These are phyloP conservation scores for Pseudonitzschia multiseries DNA, from an alignment of 108 stramenopile species.

Conservation along the genomic window DNA sequence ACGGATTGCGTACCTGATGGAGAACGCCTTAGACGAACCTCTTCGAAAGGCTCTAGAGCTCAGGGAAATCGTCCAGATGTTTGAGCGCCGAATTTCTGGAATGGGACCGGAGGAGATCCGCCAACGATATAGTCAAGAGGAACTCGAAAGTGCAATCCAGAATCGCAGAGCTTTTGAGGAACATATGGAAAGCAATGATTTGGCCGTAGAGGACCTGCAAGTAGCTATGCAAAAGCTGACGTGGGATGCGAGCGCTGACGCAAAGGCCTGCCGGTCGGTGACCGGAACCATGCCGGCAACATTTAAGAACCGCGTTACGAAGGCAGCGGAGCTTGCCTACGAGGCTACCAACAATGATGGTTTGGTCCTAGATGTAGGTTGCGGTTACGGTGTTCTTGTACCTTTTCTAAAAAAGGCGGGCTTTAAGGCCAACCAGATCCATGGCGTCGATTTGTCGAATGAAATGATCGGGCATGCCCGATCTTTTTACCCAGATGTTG, in stretches of 20 bases:
- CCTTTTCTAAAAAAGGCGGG: slow-evolving; percentile 52
- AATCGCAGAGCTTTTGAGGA: slow-evolving; percentile 38
- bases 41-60: slow-evolving; percentile 49
- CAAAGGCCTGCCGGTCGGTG: slow-evolving; percentile 59
- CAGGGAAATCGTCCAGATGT: slow-evolving; percentile 49
- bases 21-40: slow-evolving; percentile 41
- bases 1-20: slow-evolving; percentile 43
- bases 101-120: slow-evolving; percentile 41
- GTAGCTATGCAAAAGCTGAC: slow-evolving; percentile 63
- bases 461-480: slow-evolving; percentile 75
- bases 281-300: slow-evolving; percentile 61
- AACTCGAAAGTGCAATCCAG: slow-evolving; percentile 45
- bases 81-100: slow-evolving; percentile 41
- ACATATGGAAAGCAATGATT: slow-evolving; percentile 38
- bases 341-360: slow-evolving; percentile 25
- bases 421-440: slow-evolving; percentile 43
- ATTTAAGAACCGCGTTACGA: slow-evolving; percentile 43
- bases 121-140: slow-evolving; percentile 39
- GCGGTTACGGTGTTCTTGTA: slow-evolving; percentile 69
- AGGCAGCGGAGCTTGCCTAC: slow-evolving; percentile 50
- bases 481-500: slow-evolving; percentile 33
- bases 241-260: slow-evolving; percentile 83
- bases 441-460: slow-evolving; percentile 65
- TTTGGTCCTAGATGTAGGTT: slow-evolving; percentile 64
- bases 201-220: slow-evolving; percentile 50